A percentile compares a stretch with the other conserved stretches of the same genome.
Evolutionary conservation across 2,329 filamentous ascomycete genomes (phyloP).

Genomic region (Apiospora sp.): DNA sequence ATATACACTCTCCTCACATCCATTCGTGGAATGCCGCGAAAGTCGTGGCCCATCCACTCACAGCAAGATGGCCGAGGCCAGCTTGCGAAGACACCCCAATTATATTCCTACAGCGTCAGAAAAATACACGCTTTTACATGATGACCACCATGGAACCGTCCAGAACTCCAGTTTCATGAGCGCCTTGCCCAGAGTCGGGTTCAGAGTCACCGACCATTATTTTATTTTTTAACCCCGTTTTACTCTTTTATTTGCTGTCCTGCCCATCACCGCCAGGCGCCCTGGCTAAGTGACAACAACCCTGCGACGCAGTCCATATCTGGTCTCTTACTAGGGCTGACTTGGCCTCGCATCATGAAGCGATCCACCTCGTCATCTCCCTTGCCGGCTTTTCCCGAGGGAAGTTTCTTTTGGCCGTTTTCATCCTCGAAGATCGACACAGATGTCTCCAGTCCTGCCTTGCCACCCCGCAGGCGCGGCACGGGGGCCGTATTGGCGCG

Average conservation of each 20-base stretch:
- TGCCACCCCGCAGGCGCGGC: slow-evolving; percentile 37
- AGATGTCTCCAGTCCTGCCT: slow-evolving; percentile 36
- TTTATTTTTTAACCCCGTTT: background rate
- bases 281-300: slow-evolving; percentile 87
- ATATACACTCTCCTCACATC: background rate
- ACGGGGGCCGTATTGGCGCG: slow-evolving; percentile 51
- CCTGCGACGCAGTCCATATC: slow-evolving; percentile 91
- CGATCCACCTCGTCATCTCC: slow-evolving; percentile 70
- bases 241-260: background rate
- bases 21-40: background rate
- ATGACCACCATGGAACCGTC: slow-evolving; percentile 2
- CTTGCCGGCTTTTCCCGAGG: slow-evolving; percentile 1
- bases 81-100: slow-evolving; percentile 1
- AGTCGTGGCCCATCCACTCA: background rate
- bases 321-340: slow-evolving; percentile 75
- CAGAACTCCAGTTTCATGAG: slow-evolving; percentile 7
- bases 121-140: slow-evolving; percentile 10
- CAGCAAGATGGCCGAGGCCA: background rate
- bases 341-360: slow-evolving; percentile 79
- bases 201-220: background rate
- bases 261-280: slow-evolving; percentile 77
- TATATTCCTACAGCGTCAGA: slow-evolving; percentile 14
- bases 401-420: slow-evolving; percentile 23
- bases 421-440: slow-evolving; percentile 62
- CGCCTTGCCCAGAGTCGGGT: background rate